Conservation (phyloP, 371 early-diverging fungal species). For the Mortierella sp. region DNA sequence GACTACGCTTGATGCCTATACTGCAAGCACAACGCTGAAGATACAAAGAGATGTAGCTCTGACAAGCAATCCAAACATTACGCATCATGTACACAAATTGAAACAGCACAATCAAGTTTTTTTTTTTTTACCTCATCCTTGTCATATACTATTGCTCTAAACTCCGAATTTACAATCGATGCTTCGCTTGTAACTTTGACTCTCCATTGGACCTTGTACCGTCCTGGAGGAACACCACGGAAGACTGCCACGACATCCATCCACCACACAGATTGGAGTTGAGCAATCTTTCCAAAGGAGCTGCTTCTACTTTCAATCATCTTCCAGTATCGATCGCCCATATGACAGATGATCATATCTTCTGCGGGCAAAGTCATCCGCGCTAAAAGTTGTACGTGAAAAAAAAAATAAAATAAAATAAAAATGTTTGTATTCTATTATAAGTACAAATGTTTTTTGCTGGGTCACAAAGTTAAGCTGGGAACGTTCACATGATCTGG, state of each 20-base stretch:
- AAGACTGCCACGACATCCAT: conserved; percentile 50
- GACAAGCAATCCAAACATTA: too few species aligned
- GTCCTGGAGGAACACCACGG: conserved; percentile 39
- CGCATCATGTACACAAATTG: too few species aligned
- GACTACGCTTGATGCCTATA: too few species aligned
- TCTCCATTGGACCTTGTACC: conserved; percentile 51
- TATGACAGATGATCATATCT: conserved; percentile 55
- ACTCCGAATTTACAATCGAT: conserved; percentile 45
- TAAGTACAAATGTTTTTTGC: not conserved
- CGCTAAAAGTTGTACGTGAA: conserved; percentile 16
- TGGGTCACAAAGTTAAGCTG: not conserved
- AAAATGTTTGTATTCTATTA: not conserved
- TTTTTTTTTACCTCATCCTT: conserved; percentile 27
- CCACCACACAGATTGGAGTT: conserved; percentile 57
- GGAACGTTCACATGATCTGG: too few species aligned
- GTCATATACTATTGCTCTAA: conserved; percentile 32
- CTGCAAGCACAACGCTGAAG: too few species aligned
- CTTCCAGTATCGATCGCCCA: conserved; percentile 57
- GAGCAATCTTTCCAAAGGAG: conserved; percentile 50
- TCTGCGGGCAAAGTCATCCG: conserved; percentile 39
- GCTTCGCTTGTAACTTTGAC: conserved; percentile 43
- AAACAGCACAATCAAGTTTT: not conserved
- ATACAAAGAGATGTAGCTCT: too few species aligned
- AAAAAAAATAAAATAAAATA: not conserved
- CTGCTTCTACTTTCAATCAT: conserved; percentile 45